Evolutionary conservation across 768 basidiomycete genomes (phyloP).

Genomic region (Auriscalpium microsporum): DNA sequence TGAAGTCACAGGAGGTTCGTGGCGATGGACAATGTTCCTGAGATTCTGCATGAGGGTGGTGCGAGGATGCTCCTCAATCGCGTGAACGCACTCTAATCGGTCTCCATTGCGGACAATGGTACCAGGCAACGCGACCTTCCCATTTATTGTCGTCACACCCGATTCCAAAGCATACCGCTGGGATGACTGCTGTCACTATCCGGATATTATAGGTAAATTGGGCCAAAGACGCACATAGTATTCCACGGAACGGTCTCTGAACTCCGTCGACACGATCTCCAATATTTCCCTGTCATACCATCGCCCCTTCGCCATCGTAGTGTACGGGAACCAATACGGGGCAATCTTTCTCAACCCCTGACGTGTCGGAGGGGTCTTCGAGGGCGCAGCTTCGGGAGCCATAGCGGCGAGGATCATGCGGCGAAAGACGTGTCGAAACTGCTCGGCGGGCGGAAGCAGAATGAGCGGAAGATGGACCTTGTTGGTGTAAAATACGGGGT

Average conservation of each 20-base stretch:
- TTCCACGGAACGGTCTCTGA: constrained; percentile 87
- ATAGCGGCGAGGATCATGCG: constrained; percentile 17
- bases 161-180: constrained; percentile 74
- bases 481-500: constrained; percentile 11
- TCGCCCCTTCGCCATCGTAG: constrained; percentile 85
- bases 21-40: constrained; percentile 91
- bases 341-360: constrained; percentile 67
- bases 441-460: constrained; percentile 39
- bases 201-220: background rate
- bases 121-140: constrained; percentile 71
- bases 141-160: constrained; percentile 93
- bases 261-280: constrained; percentile 91
- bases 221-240: constrained; percentile 67
- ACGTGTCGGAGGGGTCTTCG: background rate
- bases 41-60: background rate
- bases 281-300: constrained; percentile 85
- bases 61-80: background rate
- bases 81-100: constrained; percentile 65
- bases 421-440: constrained; percentile 35
- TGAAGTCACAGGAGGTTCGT: constrained; percentile 91
- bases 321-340: constrained; percentile 91
- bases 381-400: constrained; percentile 11
- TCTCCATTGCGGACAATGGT: constrained; percentile 82
- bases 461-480: constrained; percentile 32
- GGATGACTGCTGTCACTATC: background rate